Evolutionary conservation across 2,329 filamentous ascomycete genomes (phyloP).

Genomic region (Fusarium incarnatum): DNA sequence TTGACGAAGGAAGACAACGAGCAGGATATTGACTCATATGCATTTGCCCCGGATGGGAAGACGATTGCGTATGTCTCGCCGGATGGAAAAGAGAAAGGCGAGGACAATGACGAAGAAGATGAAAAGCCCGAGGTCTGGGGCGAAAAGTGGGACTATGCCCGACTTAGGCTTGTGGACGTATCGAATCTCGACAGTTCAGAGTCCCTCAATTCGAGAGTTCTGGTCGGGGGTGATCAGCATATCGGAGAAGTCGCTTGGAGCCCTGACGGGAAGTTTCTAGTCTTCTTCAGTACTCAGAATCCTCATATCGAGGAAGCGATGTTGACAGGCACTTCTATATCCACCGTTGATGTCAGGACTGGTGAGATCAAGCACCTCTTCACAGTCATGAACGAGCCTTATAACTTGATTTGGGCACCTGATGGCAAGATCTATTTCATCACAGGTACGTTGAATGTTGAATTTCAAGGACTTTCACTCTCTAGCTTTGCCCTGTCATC

Average conservation of each 20-base stretch:
- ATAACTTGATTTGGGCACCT: constrained; percentile 24
- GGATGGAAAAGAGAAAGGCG: constrained; percentile 22
- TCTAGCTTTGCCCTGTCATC: too few species aligned
- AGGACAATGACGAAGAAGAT: constrained; percentile 43
- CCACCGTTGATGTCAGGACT: constrained; percentile 13
- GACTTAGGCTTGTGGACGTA: constrained; percentile 49
- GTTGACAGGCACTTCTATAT: constrained; percentile 24
- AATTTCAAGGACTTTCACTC: too few species aligned
- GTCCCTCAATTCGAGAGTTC: too few species aligned
- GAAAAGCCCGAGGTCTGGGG: constrained; percentile 52
- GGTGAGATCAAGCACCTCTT: constrained; percentile 16
- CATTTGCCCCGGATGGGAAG: constrained; percentile 24
- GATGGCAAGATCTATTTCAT: constrained; percentile 35
- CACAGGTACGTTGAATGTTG: too few species aligned
- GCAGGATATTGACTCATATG: constrained; percentile 18
- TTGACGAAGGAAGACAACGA: constrained; percentile 31
- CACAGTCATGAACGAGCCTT: constrained; percentile 8
- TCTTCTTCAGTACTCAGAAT: constrained; percentile 12
- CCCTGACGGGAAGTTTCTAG: constrained; percentile 28
- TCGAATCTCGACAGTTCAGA: too few species aligned
- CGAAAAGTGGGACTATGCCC: constrained; percentile 49
- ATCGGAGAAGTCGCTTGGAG: constrained; percentile 33
- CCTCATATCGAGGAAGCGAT: constrained; percentile 28
- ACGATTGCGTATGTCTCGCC: constrained; percentile 31
- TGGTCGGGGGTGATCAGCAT: background rate